Conservation (phyloP, 148 eudicot genomes). For the Talinum fruticosum region DNA sequence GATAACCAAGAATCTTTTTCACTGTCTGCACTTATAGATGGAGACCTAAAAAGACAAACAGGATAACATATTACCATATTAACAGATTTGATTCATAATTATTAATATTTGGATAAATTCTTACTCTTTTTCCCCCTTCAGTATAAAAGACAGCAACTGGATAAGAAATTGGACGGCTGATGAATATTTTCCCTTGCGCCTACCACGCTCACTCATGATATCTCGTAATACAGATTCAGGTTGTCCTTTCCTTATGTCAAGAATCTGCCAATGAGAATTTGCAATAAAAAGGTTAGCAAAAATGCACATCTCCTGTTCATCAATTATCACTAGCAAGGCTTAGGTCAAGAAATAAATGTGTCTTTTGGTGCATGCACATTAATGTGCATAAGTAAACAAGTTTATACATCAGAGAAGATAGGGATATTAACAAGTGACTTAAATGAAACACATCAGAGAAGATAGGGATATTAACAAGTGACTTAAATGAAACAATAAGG, state of each 20-base stretch:
- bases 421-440: background rate
- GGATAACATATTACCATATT: slow-evolving; percentile 9
- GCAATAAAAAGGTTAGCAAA: background rate
- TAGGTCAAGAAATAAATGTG: background rate
- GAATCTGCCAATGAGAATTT: slow-evolving; percentile 35
- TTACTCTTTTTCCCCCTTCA: slow-evolving; percentile 54
- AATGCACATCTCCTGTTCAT: background rate
- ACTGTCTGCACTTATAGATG: slow-evolving; percentile 27
- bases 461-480: background rate
- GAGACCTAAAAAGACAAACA: slow-evolving; percentile 31
- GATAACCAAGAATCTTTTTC: slow-evolving; percentile 53
- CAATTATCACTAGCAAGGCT: background rate
- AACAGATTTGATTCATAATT: background rate
- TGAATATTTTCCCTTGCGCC: slow-evolving; percentile 53
- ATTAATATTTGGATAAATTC: background rate
- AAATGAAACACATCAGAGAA: background rate
- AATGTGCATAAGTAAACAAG: background rate
- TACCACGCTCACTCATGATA: slow-evolving; percentile 48
- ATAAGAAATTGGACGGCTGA: slow-evolving; percentile 51
- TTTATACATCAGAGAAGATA: background rate
- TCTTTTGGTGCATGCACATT: slow-evolving; percentile 1
- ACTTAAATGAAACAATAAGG: background rate
- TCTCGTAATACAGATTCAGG: slow-evolving; percentile 62
- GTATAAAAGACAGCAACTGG: slow-evolving; percentile 52
- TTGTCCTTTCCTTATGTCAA: slow-evolving; percentile 62